Conservation (phyloP, 495 filamentous ascomycete species). For the Hypoxylon rickii region DNA sequence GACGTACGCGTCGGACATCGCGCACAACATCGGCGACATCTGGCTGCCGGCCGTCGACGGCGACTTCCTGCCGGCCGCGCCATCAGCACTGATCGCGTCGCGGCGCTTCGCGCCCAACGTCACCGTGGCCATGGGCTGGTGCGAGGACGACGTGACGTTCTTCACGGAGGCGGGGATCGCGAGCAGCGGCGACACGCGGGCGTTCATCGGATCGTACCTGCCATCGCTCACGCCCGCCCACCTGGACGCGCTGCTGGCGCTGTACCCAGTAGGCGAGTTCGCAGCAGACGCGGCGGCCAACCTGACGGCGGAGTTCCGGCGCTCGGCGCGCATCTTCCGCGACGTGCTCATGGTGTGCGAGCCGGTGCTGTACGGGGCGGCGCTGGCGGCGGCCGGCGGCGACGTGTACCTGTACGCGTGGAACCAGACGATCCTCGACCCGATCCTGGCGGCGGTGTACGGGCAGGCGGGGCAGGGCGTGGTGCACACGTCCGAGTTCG, state of each 20-base stretch:
- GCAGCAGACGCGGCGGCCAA: constrained; percentile 26
- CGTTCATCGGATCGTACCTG: constrained; percentile 59
- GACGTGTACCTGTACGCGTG: constrained; percentile 46
- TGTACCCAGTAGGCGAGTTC: constrained; percentile 51
- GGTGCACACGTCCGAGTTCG: constrained; percentile 51
- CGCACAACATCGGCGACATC: constrained; percentile 37
- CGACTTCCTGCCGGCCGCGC: constrained; percentile 46
- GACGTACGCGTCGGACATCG: constrained; percentile 20
- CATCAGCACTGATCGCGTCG: constrained; percentile 42
- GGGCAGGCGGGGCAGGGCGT: constrained; percentile 43
- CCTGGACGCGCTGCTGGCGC: constrained; percentile 29
- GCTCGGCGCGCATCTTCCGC: constrained; percentile 49
- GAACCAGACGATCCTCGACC: constrained; percentile 50
- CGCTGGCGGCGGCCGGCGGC: constrained; percentile 39
- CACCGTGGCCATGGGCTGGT: constrained; percentile 41
- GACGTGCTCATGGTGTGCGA: constrained; percentile 54
- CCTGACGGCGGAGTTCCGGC: constrained; percentile 47
- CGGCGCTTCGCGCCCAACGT: constrained; percentile 41
- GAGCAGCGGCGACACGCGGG: constrained; percentile 49
- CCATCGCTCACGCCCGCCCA: constrained; percentile 46
- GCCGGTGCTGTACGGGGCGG: constrained; percentile 45
- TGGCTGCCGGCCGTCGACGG: constrained; percentile 47
- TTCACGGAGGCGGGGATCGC: constrained; percentile 40
- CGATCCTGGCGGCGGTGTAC: constrained; percentile 37
- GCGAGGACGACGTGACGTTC: constrained; percentile 29